Percentiles rank a stretch among this genome's conserved stretches.
Evolutionary conservation across 2,329 filamentous ascomycete genomes (phyloP).

Genomic region (Epichloe elymi): DNA sequence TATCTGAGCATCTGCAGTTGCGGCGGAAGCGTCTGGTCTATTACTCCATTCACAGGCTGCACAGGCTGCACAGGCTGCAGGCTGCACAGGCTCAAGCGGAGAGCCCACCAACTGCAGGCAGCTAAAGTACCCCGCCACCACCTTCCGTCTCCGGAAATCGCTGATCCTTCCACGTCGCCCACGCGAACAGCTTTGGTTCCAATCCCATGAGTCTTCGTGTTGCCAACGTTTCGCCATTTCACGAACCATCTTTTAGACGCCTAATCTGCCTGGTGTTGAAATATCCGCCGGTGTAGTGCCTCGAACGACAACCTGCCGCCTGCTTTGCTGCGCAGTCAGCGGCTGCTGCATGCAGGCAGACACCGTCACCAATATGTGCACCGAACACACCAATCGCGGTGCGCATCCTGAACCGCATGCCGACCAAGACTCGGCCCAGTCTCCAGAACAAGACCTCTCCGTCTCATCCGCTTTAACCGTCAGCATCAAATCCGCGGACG

Average conservation of each 20-base stretch:
- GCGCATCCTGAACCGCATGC: not conserved
- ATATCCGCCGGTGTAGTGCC: not conserved
- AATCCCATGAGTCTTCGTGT: not conserved
- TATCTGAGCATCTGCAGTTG: not conserved
- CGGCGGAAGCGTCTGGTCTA: not conserved
- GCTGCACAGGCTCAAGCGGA: not conserved
- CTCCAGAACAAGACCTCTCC: constrained; percentile 12
- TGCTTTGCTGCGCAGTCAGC: constrained; percentile 3
- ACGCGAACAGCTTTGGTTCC: not conserved
- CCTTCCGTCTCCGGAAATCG: constrained; percentile 8
- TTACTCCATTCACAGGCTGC: no score
- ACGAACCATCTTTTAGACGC: not conserved
- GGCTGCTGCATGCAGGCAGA: constrained; percentile 4
- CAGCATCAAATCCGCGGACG: constrained; percentile 25
- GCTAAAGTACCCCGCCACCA: constrained; percentile 6
- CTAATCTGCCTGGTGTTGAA: not conserved
- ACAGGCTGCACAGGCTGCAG: no score
- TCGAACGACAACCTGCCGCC: not conserved
- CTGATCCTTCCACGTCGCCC: constrained; percentile 3
- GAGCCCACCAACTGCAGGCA: not conserved
- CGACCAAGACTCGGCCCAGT: constrained; percentile 6
- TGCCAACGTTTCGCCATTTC: not conserved
- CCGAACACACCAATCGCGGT: not conserved
- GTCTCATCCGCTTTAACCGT: constrained; percentile 24
- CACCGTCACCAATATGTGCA: not conserved